Evolutionary conservation across 495 filamentous ascomycete species (phyloP).

Genomic region (Pseudoneurospora amorphoporcata): DNA sequence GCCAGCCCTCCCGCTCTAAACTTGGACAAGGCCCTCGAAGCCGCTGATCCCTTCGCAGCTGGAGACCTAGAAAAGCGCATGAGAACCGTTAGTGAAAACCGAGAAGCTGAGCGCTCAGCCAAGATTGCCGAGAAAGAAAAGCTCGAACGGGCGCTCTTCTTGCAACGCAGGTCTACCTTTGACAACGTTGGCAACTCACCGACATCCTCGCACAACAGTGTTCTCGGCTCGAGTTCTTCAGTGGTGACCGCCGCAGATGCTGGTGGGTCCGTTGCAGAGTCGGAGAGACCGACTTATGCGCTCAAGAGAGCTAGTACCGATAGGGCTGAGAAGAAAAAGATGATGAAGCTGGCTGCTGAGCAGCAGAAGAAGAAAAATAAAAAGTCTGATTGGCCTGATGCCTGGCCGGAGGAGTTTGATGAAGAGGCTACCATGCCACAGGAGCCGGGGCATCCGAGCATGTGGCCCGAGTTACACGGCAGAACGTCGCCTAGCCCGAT

Average conservation of each 20-base stretch:
- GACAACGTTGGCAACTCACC: neutral
- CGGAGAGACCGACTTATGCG: neutral
- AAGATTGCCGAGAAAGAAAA: neutral
- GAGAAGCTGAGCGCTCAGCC: neutral
- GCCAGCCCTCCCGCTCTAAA: slow-evolving; percentile 9
- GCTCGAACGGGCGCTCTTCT: neutral
- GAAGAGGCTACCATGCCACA: neutral
- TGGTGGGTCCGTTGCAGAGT: neutral
- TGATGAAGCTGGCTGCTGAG: neutral
- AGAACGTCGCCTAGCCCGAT: neutral
- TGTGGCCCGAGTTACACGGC: neutral
- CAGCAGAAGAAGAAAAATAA: neutral
- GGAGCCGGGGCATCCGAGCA: neutral
- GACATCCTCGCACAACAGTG: neutral
- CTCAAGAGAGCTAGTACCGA: neutral
- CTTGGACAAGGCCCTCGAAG: neutral
- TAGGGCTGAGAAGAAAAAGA: neutral
- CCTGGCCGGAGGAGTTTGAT: neutral
- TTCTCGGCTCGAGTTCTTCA: neutral
- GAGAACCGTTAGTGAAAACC: neutral
- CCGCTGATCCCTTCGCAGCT: neutral
- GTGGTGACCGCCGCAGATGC: neutral
- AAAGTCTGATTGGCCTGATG: neutral
- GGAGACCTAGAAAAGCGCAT: neutral
- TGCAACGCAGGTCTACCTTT: neutral